Conservation (phyloP, 2,329 filamentous ascomycete genomes). For the Grosmannia serpens region DNA sequence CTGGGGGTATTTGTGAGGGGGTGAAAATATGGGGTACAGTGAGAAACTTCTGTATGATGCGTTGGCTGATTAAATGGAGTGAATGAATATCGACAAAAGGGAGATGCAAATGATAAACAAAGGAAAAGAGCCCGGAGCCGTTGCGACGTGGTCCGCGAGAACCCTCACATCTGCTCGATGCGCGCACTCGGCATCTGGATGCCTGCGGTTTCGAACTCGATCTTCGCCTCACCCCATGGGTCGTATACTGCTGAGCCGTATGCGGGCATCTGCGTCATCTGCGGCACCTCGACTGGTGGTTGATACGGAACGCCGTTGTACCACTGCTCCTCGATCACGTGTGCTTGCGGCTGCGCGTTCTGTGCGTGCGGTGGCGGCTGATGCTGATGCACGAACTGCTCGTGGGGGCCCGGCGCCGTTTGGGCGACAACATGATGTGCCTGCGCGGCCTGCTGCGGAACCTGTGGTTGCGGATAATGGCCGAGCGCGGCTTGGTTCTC, state of each 20-base stretch:
- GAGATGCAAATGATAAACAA: background rate
- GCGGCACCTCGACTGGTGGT: slow-evolving; percentile 43
- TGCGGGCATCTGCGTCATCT: slow-evolving; percentile 38
- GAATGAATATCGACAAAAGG: background rate
- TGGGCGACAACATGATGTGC: slow-evolving; percentile 19
- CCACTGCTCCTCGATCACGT: slow-evolving; percentile 35
- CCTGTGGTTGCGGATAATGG: slow-evolving; percentile 27
- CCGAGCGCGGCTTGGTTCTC: slow-evolving; percentile 27
- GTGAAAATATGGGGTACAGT: background rate
- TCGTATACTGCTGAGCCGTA: slow-evolving; percentile 40
- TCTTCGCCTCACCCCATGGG: slow-evolving; percentile 38
- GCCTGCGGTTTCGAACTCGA: slow-evolving; percentile 45
- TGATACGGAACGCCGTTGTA: slow-evolving; percentile 41
- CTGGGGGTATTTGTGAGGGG: slow-evolving; percentile 4
- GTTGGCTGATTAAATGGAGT: background rate
- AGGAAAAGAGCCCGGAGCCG: background rate
- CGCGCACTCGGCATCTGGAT: slow-evolving; percentile 49
- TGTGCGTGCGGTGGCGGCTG: slow-evolving; percentile 22
- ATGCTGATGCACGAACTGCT: slow-evolving; percentile 17
- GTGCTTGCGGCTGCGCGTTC: slow-evolving; percentile 21
- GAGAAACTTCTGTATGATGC: background rate
- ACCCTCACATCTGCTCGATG: slow-evolving; percentile 40
- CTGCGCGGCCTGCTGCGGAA: slow-evolving; percentile 22
- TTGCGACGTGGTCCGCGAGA: background rate
- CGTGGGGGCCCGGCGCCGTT: background rate